Conservation (phyloP, 768 basidiomycete genomes). For the Flagelloscypha sp. region DNA sequence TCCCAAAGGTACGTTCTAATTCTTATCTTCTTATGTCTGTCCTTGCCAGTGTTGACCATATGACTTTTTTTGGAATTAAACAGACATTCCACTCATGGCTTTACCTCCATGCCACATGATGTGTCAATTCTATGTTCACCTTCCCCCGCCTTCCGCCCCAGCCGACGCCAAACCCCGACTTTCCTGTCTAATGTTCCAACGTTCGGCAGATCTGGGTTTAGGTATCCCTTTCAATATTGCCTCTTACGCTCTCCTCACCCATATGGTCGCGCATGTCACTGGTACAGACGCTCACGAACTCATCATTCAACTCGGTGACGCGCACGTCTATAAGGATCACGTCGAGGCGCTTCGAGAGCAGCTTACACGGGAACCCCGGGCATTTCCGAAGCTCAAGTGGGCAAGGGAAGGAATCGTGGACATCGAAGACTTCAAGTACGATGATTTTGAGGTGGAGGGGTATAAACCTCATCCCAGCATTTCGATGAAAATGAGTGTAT, state of each 20-base stretch:
- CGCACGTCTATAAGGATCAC: conserved; percentile 93
- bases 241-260: conserved; percentile 93
- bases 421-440: conserved; percentile 73
- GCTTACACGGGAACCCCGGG: conserved; percentile 64
- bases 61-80: neutral
- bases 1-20: conserved; percentile 67
- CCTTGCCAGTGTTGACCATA: conserved; percentile 1
- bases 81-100: conserved; percentile 92
- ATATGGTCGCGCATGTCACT: conserved; percentile 95
- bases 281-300: conserved; percentile 82
- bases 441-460: conserved; percentile 82
- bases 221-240: conserved; percentile 99
- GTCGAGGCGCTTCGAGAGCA: conserved; percentile 80
- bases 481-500: conserved; percentile 96
- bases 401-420: conserved; percentile 51
- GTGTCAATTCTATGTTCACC: conserved; percentile 97
- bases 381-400: conserved; percentile 79
- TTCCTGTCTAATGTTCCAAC: conserved; percentile 95
- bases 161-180: conserved; percentile 52
- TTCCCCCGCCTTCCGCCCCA: conserved; percentile 49
- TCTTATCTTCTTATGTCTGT: conserved; percentile 1
- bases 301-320: conserved; percentile 93
- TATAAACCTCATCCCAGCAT: conserved; percentile 80
- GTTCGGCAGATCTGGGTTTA: conserved; percentile 93
- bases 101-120: conserved; percentile 98